Evolutionary conservation across 768 basidiomycete genomes (phyloP).

Genomic region (Agaricus sinodeliciosus): DNA sequence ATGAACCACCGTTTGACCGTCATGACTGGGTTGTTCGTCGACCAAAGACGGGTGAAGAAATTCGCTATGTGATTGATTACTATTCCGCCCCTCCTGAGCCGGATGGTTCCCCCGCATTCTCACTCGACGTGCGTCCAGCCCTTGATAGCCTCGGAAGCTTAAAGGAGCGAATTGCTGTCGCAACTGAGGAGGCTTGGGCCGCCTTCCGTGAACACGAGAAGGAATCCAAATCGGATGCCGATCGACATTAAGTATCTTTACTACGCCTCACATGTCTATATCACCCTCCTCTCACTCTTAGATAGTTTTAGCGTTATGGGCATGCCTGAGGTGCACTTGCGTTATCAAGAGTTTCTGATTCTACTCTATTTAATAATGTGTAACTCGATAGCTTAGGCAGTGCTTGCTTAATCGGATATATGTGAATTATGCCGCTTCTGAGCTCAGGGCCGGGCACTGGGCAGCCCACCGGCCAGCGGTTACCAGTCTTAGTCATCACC

Average conservation of each 20-base stretch:
- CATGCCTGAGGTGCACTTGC: neutral
- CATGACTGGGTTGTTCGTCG: slow-evolving; percentile 97
- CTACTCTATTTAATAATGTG: neutral
- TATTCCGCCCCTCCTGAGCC: slow-evolving; percentile 87
- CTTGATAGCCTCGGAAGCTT: slow-evolving; percentile 79
- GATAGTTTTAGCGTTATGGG: neutral
- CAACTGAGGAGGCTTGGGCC: slow-evolving; percentile 65
- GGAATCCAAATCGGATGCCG: neutral
- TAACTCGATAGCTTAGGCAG: no score
- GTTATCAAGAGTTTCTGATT: neutral
- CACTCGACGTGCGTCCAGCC: slow-evolving; percentile 92
- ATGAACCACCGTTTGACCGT: slow-evolving; percentile 92
- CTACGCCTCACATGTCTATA: neutral
- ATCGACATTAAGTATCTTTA: neutral
- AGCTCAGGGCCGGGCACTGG: no score
- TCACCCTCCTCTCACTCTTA: neutral
- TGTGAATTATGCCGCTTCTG: no score
- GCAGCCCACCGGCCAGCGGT: no score
- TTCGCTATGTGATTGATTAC: slow-evolving; percentile 97
- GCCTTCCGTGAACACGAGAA: slow-evolving; percentile 28
- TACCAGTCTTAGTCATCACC: no score
- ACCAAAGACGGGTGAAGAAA: slow-evolving; percentile 69
- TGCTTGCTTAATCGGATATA: no score
- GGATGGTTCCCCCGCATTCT: slow-evolving; percentile 92
- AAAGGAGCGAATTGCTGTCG: slow-evolving; percentile 63